Evolutionary conservation across 768 basidiomycete genomes (phyloP), one percentile per base, ranked within the genome.

Genomic region (Termitomyces sp.): DNA sequence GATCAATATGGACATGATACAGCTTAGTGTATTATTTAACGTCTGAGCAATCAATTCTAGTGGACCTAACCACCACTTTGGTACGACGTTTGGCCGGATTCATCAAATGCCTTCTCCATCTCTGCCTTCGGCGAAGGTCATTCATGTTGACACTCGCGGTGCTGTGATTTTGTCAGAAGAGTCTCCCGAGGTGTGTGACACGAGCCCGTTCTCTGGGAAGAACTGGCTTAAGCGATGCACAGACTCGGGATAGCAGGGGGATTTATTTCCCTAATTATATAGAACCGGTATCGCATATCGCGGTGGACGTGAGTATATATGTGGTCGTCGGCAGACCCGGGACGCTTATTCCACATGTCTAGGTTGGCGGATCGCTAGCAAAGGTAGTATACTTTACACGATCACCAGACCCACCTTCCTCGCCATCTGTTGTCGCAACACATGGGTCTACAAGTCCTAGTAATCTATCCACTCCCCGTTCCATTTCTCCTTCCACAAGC

Each of bases 371-470:
- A 44, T 97, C 95, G 13, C 77, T 99, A 14, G 96, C 95, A 60
- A 99, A 99, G 73, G 92, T 99, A 53, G 93, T 97, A 64, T 99
- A 98, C 75, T 98, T 98, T 72, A 98, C 96, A 46, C 89, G 97
- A 50, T 94, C 94, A 8, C 87, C 90, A 4, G 87, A 90, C 56
- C 88, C 89, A 3, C 88, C 88, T n/a, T 78, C 84, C 32, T 89
- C 92, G 7, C 89, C 92, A 7, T 86, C 88, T 13, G 68, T 86
- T 43, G 76, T 69, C 58, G 85, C 88, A 0, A 86, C 86, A 13
- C 73, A 72, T 22, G 87, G 84, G 16, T 84, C 80, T 42, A 78
- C 76, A 57, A 76, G 77, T 57, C 72, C 72, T 20, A 80, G 77
- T 66, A 73, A 72, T 57, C 66, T 81, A 45, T 79, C 75, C 57